Evolutionary conservation across 257 asterid genomes (phyloP), one percentile per base, ranked within the genome.

Genomic region (Jacaranda copaia): DNA sequence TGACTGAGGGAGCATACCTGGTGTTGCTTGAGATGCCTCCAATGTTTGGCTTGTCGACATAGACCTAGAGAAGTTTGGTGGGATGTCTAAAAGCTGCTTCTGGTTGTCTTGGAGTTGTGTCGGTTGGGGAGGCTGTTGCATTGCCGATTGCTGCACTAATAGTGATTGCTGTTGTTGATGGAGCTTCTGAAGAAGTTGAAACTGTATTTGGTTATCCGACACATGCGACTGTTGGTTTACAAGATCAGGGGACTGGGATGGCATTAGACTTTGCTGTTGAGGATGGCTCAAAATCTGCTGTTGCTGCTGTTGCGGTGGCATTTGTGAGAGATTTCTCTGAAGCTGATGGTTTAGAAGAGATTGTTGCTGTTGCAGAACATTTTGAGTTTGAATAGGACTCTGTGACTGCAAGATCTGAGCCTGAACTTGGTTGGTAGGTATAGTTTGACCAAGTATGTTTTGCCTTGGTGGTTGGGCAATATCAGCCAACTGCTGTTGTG

Each of bases 151-250:
- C 68, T 92, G 96, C 0, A 87, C 89, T 42, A 87, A 60, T 13
- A 85, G 73, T 14, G 88, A 77, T n/a, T 92, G 96, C 65, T 89
- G 96, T 19, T 90, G 92, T 70, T 88, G 96, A 39, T 88, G 90
- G 45, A 88, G 82, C 87, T 89, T 93, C 84, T 93, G 98, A 63
- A 91, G 59, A 81, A 86, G 80, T 65, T 88, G 97, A 80, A 85
- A 80, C 79, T 89, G 91, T 32, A 90, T 77, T 85, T 88, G 97
- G 80, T 82, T 89, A 36, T 88, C 96, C 0, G 96, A 65, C 20
- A 82, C 55, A 63, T 86, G 86, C 80, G 84, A 74, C 73, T 87
- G 88, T 68, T 86, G 92, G 82, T 64, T 86, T 43, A 64, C 40
- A 7, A 81, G 89, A 78, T 88, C 90, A 1, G 74, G 64, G 4